Evolutionary conservation across 495 filamentous ascomycete species (phyloP).

Genomic region (Hyphodiscus hymeniophilus): DNA sequence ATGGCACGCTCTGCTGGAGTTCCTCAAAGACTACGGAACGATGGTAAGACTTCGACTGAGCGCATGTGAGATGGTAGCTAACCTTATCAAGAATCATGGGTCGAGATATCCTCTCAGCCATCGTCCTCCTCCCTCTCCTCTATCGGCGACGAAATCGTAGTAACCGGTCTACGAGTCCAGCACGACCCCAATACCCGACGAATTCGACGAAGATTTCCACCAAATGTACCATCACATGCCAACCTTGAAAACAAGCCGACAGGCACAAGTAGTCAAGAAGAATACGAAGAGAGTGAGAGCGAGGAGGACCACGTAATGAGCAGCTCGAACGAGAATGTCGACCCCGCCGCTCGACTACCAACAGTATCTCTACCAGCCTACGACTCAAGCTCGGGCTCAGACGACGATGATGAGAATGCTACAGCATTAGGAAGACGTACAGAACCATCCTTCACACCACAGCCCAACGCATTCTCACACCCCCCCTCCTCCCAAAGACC

Average conservation of each 20-base stretch:
- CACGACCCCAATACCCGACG: constrained; percentile 22
- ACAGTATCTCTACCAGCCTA: constrained; percentile 27
- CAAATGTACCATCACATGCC: constrained; percentile 25
- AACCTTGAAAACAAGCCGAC: constrained; percentile 37
- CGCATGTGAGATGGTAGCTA: neutral
- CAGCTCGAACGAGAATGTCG: constrained; percentile 73
- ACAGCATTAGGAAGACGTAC: constrained; percentile 63
- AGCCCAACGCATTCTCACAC: constrained; percentile 86
- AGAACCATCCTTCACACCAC: constrained; percentile 63
- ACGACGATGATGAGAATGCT: constrained; percentile 64
- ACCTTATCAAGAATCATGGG: constrained; percentile 74
- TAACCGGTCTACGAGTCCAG: constrained; percentile 72
- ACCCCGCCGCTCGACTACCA: constrained; percentile 15
- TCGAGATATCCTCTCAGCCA: constrained; percentile 88
- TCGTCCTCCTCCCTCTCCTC: constrained; percentile 88
- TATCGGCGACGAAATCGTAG: constrained; percentile 79
- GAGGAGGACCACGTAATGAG: constrained; percentile 77
- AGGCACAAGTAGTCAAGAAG: constrained; percentile 74
- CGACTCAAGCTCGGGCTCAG: constrained; percentile 41
- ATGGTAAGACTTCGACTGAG: constrained; percentile 13
- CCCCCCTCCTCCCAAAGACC: constrained; percentile 54
- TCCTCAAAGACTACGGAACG: constrained; percentile 22
- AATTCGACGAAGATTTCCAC: constrained; percentile 28
- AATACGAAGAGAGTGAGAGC: constrained; percentile 76
- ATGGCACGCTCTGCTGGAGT: constrained; percentile 14